These are phyloP conservation scores for Pythium phragmitis DNA, from an alignment of 352 stramenopile genomes.

Conservation along the genomic window DNA sequence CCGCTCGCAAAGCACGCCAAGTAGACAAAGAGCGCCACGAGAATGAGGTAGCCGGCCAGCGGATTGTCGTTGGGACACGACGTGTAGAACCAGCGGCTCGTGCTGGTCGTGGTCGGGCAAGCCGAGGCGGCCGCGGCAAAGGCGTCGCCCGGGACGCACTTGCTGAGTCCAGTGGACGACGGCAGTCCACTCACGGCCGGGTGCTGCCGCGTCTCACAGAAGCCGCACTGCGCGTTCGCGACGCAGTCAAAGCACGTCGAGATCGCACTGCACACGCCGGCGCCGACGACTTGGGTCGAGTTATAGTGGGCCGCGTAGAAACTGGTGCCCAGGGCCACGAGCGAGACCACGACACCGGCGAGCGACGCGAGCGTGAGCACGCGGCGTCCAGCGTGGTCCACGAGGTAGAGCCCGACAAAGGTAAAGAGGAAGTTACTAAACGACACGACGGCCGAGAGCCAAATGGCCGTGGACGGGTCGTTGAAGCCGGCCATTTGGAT, in stretches of 20 bases:
- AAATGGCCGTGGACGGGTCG: constrained; percentile 69
- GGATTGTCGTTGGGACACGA: constrained; percentile 52
- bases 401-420: constrained; percentile 60
- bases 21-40: constrained; percentile 70
- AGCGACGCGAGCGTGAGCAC: constrained; percentile 54
- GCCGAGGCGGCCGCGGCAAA: constrained; percentile 27
- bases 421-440: constrained; percentile 75
- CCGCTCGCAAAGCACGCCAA: constrained; percentile 74
- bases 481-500: constrained; percentile 82
- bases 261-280: constrained; percentile 38
- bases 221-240: constrained; percentile 57
- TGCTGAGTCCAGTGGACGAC: not conserved
- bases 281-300: constrained; percentile 33
- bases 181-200: constrained; percentile 2
- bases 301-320: constrained; percentile 42
- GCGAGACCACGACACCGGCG: constrained; percentile 40
- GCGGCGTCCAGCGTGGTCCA: constrained; percentile 47
- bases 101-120: constrained; percentile 7
- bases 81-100: constrained; percentile 38
- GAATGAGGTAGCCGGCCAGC: constrained; percentile 45
- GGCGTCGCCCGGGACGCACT: constrained; percentile 16
- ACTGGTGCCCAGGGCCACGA: constrained; percentile 39
- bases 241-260: constrained; percentile 73
- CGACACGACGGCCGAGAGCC: constrained; percentile 69
- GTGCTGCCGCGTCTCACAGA: constrained; percentile 27